Percentiles rank a stretch among this genome's conserved stretches.
Evolutionary conservation across 2,329 filamentous ascomycete species (phyloP).

Genomic region (Camillea tinctor): DNA sequence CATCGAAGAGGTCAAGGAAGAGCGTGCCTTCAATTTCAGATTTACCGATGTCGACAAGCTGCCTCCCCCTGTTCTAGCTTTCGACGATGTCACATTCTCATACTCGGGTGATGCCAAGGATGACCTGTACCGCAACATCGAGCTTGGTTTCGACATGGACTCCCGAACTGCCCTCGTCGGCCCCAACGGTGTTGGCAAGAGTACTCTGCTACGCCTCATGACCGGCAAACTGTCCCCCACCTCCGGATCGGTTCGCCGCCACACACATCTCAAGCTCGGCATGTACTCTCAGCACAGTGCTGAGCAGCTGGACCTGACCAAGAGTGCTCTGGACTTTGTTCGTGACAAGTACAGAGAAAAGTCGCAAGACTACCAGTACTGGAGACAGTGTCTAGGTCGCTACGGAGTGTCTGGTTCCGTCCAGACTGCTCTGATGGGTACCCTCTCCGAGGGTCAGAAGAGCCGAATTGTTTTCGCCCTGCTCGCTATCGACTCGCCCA

Average conservation of each 20-base stretch:
- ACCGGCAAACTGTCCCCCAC: constrained; percentile 91
- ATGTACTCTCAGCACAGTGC: constrained; percentile 98
- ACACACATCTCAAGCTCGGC: constrained; percentile 98
- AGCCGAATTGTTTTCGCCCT: constrained; percentile 97
- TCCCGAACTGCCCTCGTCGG: constrained; percentile 95
- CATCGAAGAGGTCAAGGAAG: constrained; percentile 83
- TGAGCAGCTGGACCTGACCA: constrained; percentile 96
- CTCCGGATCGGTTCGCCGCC: constrained; percentile 75
- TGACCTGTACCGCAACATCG: constrained; percentile 93
- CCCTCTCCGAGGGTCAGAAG: constrained; percentile 96
- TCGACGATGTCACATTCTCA: constrained; percentile 96
- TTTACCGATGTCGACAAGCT: constrained; percentile 99
- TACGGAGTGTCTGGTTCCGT: constrained; percentile 92
- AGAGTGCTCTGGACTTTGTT: constrained; percentile 96
- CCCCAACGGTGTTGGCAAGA: constrained; percentile 99
- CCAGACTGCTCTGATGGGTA: constrained; percentile 97
- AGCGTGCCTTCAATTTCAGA: constrained; percentile 93
- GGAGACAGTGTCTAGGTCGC: constrained; percentile 92
- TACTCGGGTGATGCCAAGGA: constrained; percentile 89
- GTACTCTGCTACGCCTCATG: constrained; percentile 92
- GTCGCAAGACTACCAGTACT: constrained; percentile 98
- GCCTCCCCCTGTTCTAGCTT: constrained; percentile 93
- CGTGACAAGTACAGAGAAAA: constrained; percentile 88
- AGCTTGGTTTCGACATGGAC: constrained; percentile 99
- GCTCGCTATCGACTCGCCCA: constrained; percentile 89